Evolutionary conservation across 306 rosid species (phyloP).

Genomic region (Delonix regia): DNA sequence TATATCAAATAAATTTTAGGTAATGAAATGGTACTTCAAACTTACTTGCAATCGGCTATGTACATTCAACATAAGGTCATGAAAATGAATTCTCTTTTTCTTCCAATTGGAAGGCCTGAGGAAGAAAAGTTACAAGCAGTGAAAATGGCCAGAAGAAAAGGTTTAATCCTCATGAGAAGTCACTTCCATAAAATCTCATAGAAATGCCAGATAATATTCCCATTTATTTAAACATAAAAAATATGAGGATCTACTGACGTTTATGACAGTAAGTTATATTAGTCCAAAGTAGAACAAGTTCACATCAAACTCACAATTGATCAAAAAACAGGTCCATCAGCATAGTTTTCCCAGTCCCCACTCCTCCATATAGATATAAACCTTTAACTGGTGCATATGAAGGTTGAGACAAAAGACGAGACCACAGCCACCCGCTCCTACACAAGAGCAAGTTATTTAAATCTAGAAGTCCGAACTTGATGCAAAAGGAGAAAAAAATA

Average conservation of each 20-base stretch:
- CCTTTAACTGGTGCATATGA: constrained; percentile 84
- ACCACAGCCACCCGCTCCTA: constrained; percentile 97
- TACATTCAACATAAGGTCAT: constrained; percentile 92
- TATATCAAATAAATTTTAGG: constrained; percentile 16
- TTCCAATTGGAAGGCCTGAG: constrained; percentile 82
- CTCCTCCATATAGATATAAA: constrained; percentile 95
- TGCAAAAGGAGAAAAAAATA: not conserved
- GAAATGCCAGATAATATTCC: constrained; percentile 23
- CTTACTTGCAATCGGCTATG: constrained; percentile 93
- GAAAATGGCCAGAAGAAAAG: constrained; percentile 22
- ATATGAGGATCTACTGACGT: constrained; percentile 23
- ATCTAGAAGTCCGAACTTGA: constrained; percentile 12
- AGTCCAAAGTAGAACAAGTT: constrained; percentile 6
- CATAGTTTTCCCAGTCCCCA: constrained; percentile 99
- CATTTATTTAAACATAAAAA: constrained; percentile 1
- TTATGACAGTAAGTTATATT: constrained; percentile 12
- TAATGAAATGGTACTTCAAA: constrained; percentile 24
- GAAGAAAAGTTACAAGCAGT: constrained; percentile 24
- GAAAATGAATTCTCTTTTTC: constrained; percentile 95
- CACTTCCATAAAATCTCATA: constrained; percentile 26
- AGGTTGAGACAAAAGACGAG: constrained; percentile 85
- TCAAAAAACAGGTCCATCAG: constrained; percentile 93
- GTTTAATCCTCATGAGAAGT: constrained; percentile 31
- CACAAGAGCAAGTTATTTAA: constrained; percentile 15
- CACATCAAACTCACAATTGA: constrained; percentile 77